Conservation (phyloP, 208 protist species). For the Trypanosoma congolense region DNA sequence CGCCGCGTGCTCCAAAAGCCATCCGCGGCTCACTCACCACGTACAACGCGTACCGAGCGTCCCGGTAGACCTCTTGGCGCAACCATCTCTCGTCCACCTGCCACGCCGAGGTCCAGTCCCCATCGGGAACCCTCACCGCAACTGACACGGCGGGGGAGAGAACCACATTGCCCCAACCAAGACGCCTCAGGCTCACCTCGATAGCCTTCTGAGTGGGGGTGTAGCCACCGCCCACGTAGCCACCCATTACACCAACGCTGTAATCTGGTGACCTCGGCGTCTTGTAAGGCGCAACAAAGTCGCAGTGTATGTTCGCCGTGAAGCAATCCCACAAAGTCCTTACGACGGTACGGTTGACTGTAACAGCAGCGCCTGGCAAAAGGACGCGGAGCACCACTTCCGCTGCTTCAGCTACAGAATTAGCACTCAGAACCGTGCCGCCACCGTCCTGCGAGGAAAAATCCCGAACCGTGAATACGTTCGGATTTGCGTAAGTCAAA, state of each 20-base stretch:
- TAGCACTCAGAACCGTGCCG: background rate
- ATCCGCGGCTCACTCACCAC: slow-evolving; percentile 9
- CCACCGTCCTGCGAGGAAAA: background rate
- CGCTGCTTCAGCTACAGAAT: slow-evolving; percentile 14
- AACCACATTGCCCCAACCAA: slow-evolving; percentile 11
- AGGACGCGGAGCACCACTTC: slow-evolving; percentile 12
- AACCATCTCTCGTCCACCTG: slow-evolving; percentile 7
- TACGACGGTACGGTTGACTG: slow-evolving; percentile 16
- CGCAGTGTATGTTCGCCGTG: slow-evolving; percentile 19
- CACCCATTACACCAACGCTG: slow-evolving; percentile 11
- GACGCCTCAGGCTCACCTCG: slow-evolving; percentile 3
- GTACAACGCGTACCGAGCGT: slow-evolving; percentile 11
- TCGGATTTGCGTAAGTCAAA: slow-evolving; percentile 13
- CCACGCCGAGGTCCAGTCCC: slow-evolving; percentile 3
- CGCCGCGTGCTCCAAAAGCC: slow-evolving; percentile 12
- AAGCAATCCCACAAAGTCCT: slow-evolving; percentile 24
- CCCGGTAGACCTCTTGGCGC: background rate
- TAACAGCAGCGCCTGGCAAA: background rate
- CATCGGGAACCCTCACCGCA: slow-evolving; percentile 4
- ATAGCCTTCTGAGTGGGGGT: slow-evolving; percentile 14
- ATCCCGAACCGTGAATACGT: slow-evolving; percentile 26
- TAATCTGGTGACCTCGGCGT: slow-evolving; percentile 1
- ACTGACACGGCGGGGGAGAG: slow-evolving; percentile 11
- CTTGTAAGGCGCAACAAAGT: background rate
- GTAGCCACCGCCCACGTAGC: background rate